phyloP scores from a whole-genome alignment of 441 rosid species.

The Euphorbia celastroides region DNA sequence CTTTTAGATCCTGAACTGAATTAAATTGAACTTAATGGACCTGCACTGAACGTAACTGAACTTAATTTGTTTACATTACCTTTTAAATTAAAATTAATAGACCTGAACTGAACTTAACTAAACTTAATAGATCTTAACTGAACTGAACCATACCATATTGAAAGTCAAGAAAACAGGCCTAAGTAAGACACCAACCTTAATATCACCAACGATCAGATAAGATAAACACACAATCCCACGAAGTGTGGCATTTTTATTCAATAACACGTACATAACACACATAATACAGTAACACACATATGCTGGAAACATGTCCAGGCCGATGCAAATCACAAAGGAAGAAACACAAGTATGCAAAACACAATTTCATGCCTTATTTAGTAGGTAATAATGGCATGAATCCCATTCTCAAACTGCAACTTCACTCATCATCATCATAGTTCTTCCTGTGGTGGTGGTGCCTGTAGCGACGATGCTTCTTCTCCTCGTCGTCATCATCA shows the following conservation, averaged over 20 bases:
- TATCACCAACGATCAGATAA: neutral
- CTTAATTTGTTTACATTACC: too few relatives aligned
- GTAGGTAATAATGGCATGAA: slow-evolving; percentile 32
- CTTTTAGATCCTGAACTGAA: too few relatives aligned
- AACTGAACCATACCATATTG: too few relatives aligned
- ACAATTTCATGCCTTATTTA: slow-evolving; percentile 40
- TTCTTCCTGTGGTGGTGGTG: slow-evolving; percentile 51
- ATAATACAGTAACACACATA: neutral
- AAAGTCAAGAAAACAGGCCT: too few relatives aligned
- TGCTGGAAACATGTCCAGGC: slow-evolving; percentile 9
- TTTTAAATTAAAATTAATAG: too few relatives aligned
- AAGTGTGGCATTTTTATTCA: slow-evolving; percentile 18
- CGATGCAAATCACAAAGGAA: neutral
- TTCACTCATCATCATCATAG: slow-evolving; percentile 62
- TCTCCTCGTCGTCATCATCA: slow-evolving; percentile 55
- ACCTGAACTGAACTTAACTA: too few relatives aligned
- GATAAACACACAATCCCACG: slow-evolving; percentile 11
- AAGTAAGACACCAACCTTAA: neutral
- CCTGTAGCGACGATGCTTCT: slow-evolving; percentile 30
- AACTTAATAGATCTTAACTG: too few relatives aligned
- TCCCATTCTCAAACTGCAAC: slow-evolving; percentile 13
- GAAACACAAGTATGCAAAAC: slow-evolving; percentile 8
- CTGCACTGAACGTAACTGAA: too few relatives aligned
- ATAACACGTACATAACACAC: neutral
- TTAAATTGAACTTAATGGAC: too few relatives aligned